phyloP scores from a whole-genome alignment of 495 filamentous ascomycete species.

The Astrocystis sublimbata region DNA sequence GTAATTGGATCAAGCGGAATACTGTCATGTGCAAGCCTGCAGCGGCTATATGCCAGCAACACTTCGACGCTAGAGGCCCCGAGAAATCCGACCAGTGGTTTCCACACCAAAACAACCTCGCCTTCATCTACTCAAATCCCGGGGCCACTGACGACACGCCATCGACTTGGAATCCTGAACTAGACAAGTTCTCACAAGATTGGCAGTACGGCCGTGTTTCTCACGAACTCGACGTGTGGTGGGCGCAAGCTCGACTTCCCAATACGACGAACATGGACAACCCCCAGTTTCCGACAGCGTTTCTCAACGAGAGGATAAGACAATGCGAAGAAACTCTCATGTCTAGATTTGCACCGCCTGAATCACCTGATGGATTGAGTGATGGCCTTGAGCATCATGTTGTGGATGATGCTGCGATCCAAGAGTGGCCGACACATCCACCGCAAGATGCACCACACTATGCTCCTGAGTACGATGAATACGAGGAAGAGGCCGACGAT shows the following conservation, averaged over 20 bases:
- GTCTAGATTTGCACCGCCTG: constrained; percentile 47
- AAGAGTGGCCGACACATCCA: constrained; percentile 53
- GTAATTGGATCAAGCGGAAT: constrained; percentile 55
- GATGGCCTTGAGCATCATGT: constrained; percentile 40
- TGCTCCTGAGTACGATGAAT: constrained; percentile 48
- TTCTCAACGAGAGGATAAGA: constrained; percentile 49
- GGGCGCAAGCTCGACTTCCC: constrained; percentile 53
- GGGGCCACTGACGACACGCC: constrained; percentile 34
- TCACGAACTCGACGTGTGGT: constrained; percentile 59
- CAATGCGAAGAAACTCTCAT: constrained; percentile 50
- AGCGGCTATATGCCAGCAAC: constrained; percentile 40
- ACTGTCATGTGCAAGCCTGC: constrained; percentile 49
- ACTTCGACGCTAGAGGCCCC: constrained; percentile 34
- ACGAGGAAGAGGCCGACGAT: constrained; percentile 78
- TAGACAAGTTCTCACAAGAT: constrained; percentile 55
- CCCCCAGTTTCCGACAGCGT: constrained; percentile 52
- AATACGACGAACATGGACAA: constrained; percentile 56
- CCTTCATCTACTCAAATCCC: constrained; percentile 45
- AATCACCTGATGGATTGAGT: constrained; percentile 40
- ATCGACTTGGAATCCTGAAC: constrained; percentile 47
- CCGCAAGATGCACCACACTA: constrained; percentile 40
- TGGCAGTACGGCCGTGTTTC: constrained; percentile 55
- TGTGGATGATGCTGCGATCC: constrained; percentile 50
- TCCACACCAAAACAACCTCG: constrained; percentile 36
- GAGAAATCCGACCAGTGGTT: constrained; percentile 38